These are phyloP conservation scores for Trichosporon sp. DNA, from an alignment of 1,284 basidiomycete species.

Conservation along the genomic window DNA sequence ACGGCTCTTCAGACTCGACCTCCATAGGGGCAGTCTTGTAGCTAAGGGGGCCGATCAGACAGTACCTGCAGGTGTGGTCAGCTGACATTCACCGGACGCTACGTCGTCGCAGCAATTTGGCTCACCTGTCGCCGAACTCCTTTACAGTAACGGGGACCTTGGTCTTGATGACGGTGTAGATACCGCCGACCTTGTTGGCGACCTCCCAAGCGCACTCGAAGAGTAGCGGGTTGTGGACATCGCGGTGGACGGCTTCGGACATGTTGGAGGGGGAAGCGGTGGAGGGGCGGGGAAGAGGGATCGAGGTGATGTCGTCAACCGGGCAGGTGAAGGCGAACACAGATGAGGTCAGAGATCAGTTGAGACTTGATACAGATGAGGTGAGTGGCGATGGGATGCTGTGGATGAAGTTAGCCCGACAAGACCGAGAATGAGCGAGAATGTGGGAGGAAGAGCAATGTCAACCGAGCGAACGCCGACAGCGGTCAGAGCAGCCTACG, in stretches of 20 bases:
- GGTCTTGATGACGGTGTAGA: conserved; percentile 99
- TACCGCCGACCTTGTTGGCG: conserved; percentile 95
- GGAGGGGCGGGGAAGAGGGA: not conserved
- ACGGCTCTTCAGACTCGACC: conserved; percentile 86
- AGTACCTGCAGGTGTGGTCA: conserved; percentile 56
- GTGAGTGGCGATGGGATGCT: not conserved
- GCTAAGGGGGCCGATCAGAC: conserved; percentile 85
- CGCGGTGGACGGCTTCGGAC: conserved; percentile 50
- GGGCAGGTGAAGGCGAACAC: not conserved
- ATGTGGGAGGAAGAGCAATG: not conserved
- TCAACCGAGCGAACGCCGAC: not conserved
- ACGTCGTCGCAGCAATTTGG: not conserved
- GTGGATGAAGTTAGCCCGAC: not conserved
- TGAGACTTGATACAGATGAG: not conserved
- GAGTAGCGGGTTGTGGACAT: conserved; percentile 69
- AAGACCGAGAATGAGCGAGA: not conserved
- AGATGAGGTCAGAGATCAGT: not conserved
- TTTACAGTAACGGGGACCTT: conserved; percentile 95
- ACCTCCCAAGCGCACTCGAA: conserved; percentile 93
- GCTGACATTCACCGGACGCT: not conserved
- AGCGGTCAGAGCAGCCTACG: not conserved
- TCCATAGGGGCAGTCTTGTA: conserved; percentile 99
- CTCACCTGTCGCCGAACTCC: conserved; percentile 59
- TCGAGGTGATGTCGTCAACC: not conserved
- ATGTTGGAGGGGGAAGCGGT: conserved; percentile 1